Base-by-base conservation (phyloP, 2,329 filamentous ascomycete species). In the Chaetomium globosum region DNA sequence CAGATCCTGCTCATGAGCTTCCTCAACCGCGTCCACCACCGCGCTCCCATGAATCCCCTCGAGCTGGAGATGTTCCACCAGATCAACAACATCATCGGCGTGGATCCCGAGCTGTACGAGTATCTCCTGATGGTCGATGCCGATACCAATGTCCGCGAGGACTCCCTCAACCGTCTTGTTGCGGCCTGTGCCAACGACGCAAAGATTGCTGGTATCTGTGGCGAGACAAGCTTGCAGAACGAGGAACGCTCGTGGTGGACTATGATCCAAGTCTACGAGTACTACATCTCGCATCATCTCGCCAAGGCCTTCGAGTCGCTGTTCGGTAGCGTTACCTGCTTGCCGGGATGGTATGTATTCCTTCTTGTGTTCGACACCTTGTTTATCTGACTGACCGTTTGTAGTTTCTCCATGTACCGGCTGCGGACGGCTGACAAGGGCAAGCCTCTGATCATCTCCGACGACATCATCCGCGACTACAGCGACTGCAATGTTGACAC, bases 201-300 rank as follows among this genome's bases (percentile, higher is more conserved):
- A 36, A 97, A 96, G 81, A 97, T 99, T 80, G 93, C 92, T 28
- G 95, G 94, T 79, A 97, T 98, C 68, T 99, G 95, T 76, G 95
- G 95, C 75, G 95, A 99, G 77, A 99, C 95, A 1, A 95, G 89
- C 77, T 83, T 99, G 73, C 91, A 97, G 76, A 99, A 99, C 74
- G 94, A 97, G 77, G 92, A 97, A 73, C 86, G 89, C 71, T 93
- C 89, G 73, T 98, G 93, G 93, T 97, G 92, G 92, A 99, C 95
- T 13, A 99, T 99, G 95, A 99, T 99, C 74, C 95, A 99, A 77
- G 95, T 99, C 70, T 99, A 99, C 80, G 95, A 99, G 78, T 99
- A 99, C 82, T 99, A 93, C 78, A 99, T 99, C 75, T 98, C 95
- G 33, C 95, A 99, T 83, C 91, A 99, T 79, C 81, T 99, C 76